phyloP scores from a whole-genome alignment of 805 yeast genomes.

The Tetrapisispora arboricola region DNA sequence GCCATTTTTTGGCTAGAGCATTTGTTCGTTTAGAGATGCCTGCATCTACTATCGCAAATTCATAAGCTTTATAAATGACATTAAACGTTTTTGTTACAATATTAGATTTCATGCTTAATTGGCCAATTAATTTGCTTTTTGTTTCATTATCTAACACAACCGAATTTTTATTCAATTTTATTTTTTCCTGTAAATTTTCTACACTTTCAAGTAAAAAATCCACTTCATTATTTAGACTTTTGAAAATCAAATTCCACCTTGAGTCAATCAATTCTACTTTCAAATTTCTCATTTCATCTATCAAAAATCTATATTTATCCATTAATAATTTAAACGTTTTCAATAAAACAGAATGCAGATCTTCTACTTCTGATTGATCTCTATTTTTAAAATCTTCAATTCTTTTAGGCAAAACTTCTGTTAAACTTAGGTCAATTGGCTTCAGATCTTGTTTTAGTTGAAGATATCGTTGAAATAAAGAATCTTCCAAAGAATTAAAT shows the following conservation, averaged over 20 bases:
- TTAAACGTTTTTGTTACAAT: conserved; percentile 34
- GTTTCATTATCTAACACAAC: not conserved
- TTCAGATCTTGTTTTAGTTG: conserved; percentile 33
- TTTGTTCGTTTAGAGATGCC: conserved; percentile 29
- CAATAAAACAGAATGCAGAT: conserved; percentile 25
- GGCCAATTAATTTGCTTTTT: conserved; percentile 23
- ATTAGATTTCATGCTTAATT: conserved; percentile 29
- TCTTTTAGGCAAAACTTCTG: conserved; percentile 42
- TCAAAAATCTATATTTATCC: conserved; percentile 34
- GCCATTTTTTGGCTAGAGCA: conserved; percentile 30
- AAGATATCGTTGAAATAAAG: conserved; percentile 34
- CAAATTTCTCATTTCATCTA: conserved; percentile 32
- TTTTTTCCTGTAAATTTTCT: conserved; percentile 10
- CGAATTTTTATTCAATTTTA: conserved; percentile 6
- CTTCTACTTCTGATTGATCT: conserved; percentile 15
- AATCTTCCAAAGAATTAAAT: conserved; percentile 31
- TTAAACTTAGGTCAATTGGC: conserved; percentile 44
- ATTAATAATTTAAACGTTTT: conserved; percentile 33
- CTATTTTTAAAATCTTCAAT: conserved; percentile 35
- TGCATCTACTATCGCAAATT: conserved; percentile 34
- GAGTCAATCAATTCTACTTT: conserved; percentile 39
- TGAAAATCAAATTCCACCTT: conserved; percentile 48
- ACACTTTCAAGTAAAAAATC: conserved; percentile 19
- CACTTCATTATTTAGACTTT: conserved; percentile 36
- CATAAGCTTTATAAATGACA: conserved; percentile 31